These are phyloP conservation scores for Aspergillus pseudoterreus DNA, from an alignment of 2,329 filamentous ascomycete genomes.

Conservation along the genomic window DNA sequence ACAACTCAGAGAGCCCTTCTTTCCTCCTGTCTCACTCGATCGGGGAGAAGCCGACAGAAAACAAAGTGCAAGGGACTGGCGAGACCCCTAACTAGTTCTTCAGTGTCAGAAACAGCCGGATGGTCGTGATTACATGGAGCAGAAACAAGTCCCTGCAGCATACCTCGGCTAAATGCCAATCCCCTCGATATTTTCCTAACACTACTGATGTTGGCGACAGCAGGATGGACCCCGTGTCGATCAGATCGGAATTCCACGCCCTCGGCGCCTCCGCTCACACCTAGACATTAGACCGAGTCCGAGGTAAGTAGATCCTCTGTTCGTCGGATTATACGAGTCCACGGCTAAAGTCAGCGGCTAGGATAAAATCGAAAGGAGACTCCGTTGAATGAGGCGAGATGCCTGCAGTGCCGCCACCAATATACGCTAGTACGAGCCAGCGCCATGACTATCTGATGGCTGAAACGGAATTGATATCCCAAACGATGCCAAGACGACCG, in stretches of 20 bases:
- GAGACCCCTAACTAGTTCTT: not conserved
- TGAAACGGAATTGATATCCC: not conserved
- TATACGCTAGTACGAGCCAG: not conserved
- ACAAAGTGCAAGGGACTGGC: not conserved
- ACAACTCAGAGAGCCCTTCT: not conserved
- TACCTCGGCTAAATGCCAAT: not conserved
- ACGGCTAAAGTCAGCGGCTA: not conserved
- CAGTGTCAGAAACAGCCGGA: too few relatives aligned
- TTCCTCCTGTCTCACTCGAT: not conserved
- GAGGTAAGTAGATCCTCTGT: too few relatives aligned
- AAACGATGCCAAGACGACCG: not conserved
- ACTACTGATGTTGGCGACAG: not conserved
- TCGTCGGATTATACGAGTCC: not conserved
- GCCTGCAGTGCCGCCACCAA: not conserved
- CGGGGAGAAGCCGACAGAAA: constrained; percentile 1
- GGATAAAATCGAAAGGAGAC: not conserved
- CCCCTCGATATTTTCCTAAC: not conserved
- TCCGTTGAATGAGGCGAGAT: not conserved
- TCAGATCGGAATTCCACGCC: not conserved
- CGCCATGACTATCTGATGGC: not conserved
- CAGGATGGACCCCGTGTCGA: not conserved
- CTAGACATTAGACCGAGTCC: too few relatives aligned
- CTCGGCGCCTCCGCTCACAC: not conserved
- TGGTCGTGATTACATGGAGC: too few relatives aligned
- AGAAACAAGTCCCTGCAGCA: too few relatives aligned